A percentile compares a stretch with the other conserved stretches of the same genome.
Evolutionary conservation across 106 monocot species (phyloP).

Genomic region (Phalaenopsis equestris): DNA sequence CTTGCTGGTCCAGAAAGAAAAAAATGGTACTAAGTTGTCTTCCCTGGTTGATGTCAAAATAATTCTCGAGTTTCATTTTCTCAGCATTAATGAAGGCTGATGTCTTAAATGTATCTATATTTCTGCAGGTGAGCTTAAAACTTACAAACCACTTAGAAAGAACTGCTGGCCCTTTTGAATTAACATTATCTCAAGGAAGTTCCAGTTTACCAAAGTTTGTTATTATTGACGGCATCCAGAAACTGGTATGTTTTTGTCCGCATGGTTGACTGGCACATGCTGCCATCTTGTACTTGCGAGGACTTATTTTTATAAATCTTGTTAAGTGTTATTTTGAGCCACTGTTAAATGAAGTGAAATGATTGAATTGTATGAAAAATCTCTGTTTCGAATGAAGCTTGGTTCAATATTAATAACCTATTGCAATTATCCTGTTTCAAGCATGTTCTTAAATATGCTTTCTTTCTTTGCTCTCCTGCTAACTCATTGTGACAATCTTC

Average conservation of each 20-base stretch:
- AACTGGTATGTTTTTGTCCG: conserved; percentile 44
- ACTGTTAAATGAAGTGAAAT: neutral
- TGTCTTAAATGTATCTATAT: neutral
- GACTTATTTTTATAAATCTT: neutral
- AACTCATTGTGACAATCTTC: neutral
- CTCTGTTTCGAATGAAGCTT: neutral
- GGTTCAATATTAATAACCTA: neutral
- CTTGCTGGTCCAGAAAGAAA: neutral
- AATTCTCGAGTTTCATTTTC: neutral
- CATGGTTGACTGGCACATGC: neutral
- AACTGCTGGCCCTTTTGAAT: conserved; percentile 74
- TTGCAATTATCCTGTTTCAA: neutral
- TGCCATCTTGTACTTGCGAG: neutral
- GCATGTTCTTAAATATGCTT: neutral
- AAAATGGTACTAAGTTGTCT: neutral
- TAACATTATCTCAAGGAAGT: conserved; percentile 49
- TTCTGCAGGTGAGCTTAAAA: conserved; percentile 48
- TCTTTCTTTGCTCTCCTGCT: neutral
- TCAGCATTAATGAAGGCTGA: neutral
- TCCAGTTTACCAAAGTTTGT: conserved; percentile 52
- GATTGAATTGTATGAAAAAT: neutral
- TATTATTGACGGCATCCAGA: conserved; percentile 75
- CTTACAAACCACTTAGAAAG: conserved; percentile 71
- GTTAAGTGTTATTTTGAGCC: neutral
- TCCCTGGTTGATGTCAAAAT: neutral